A percentile compares a stretch with the other conserved stretches of the same genome.
Conservation (phyloP, 2,329 filamentous ascomycete species). For the Colletotrichum lentis region DNA sequence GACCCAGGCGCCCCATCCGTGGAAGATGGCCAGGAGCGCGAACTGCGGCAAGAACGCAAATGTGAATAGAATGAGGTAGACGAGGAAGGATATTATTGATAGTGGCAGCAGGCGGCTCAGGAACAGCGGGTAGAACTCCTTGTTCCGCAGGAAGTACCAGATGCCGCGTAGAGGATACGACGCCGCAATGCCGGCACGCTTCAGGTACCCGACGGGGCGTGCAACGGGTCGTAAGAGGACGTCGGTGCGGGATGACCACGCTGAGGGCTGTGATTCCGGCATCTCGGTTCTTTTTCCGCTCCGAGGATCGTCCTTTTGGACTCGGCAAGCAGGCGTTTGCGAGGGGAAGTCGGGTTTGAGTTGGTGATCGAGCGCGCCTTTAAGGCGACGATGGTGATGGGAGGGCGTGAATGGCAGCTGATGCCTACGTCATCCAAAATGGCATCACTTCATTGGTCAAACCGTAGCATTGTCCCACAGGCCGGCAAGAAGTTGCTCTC, state of each 20-base stretch:
- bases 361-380: not conserved
- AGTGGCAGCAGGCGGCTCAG: constrained; percentile 80
- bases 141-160: constrained; percentile 79
- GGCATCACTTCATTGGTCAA: not conserved
- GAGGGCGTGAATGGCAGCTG: not conserved
- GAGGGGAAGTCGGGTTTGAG: not conserved
- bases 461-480: not conserved
- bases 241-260: constrained; percentile 32
- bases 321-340: too few relatives aligned
- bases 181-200: constrained; percentile 56
- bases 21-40: constrained; percentile 88
- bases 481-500: too few relatives aligned
- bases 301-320: not conserved
- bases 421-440: constrained; percentile 23
- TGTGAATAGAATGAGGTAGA: constrained; percentile 86
- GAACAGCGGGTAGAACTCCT: constrained; percentile 84
- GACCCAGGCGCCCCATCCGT: constrained; percentile 86
- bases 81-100: constrained; percentile 80
- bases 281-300: not conserved
- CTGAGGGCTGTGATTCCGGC: constrained; percentile 26
- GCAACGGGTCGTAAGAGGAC: constrained; percentile 41
- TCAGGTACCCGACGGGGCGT: constrained; percentile 54
- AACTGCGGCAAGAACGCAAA: constrained; percentile 91
- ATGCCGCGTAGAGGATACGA: constrained; percentile 75
- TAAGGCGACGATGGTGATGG: not conserved